phyloP scores from a whole-genome alignment of 768 basidiomycete genomes.

The Lactarius psammicola region DNA sequence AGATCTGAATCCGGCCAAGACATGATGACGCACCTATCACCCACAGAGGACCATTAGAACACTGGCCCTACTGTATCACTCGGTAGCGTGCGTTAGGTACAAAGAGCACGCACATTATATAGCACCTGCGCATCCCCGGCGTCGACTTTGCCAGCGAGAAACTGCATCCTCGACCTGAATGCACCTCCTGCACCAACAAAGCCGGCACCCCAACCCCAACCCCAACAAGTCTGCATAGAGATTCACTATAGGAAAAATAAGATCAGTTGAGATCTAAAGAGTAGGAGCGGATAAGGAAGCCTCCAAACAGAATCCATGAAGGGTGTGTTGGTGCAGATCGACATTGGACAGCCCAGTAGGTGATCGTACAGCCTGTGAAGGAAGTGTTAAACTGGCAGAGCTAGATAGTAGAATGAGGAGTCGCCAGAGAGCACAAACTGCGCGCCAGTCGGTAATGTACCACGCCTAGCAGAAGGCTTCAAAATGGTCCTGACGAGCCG shows the following conservation, averaged over 20 bases:
- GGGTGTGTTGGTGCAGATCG: neutral
- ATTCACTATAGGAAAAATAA: neutral
- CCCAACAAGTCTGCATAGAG: neutral
- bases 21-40: neutral
- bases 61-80: neutral
- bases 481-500: no score
- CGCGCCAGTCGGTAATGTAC: no score
- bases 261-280: neutral
- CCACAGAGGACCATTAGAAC: neutral
- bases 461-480: no score
- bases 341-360: neutral
- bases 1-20: neutral
- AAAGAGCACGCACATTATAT: neutral
- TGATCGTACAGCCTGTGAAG: neutral
- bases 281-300: neutral
- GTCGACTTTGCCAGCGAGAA: neutral
- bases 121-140: neutral
- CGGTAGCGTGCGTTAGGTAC: neutral
- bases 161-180: constrained; percentile 9
- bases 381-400: no score
- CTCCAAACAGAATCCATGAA: neutral
- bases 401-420: no score
- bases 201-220: neutral
- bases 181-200: constrained; percentile 2
- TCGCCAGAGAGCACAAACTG: no score